These are phyloP conservation scores for Talaromyces amestolkiae DNA, from an alignment of 2,329 filamentous ascomycete genomes.

Conservation along the genomic window DNA sequence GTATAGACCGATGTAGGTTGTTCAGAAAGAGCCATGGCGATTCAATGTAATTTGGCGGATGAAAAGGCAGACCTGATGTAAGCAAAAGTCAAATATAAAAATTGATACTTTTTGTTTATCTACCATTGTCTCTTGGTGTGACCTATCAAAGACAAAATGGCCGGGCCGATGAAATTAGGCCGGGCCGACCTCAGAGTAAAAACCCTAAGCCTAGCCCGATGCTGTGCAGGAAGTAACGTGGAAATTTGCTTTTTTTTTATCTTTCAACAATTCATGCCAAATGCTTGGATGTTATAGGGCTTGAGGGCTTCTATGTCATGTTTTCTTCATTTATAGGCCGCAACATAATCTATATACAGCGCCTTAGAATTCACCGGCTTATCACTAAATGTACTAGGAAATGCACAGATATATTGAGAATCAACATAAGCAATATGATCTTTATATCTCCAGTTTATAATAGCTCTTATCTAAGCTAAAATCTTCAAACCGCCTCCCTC, in stretches of 20 bases:
- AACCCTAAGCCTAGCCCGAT: background rate
- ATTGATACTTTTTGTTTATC: background rate
- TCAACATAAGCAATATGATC: background rate
- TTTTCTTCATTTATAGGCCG: background rate
- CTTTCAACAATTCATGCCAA: too few relatives aligned
- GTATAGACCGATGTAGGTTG: slow-evolving; percentile 1
- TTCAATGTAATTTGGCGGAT: background rate
- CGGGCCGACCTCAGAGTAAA: background rate
- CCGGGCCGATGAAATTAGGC: background rate
- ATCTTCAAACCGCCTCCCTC: background rate
- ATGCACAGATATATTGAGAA: background rate
- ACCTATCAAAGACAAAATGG: background rate
- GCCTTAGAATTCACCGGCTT: background rate
- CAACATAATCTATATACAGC: background rate
- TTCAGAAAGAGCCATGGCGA: slow-evolving; percentile 1
- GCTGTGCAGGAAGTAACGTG: background rate
- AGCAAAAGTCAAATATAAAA: background rate
- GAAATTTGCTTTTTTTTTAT: background rate
- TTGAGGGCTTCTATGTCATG: background rate
- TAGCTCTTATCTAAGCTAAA: background rate
- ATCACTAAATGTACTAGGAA: background rate
- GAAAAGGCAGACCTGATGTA: background rate
- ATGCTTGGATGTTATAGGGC: background rate
- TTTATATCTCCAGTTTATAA: background rate
- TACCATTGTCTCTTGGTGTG: background rate